Base-by-base conservation (phyloP, 805 yeast species). In the Spathaspora arborariae region DNA sequence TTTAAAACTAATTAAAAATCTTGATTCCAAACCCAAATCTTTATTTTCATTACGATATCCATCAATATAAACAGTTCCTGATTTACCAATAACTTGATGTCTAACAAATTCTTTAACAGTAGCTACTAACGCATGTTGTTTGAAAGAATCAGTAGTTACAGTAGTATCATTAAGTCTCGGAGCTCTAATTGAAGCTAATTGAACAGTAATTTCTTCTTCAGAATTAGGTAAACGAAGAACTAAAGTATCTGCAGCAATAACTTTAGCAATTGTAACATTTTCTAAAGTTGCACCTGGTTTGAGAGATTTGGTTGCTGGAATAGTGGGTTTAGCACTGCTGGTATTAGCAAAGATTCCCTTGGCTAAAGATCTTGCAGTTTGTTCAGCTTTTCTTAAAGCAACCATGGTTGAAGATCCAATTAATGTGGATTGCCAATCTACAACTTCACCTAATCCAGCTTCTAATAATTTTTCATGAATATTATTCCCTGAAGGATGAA, bases 51-150 rank as follows among this genome's bases (percentile, higher is more conserved):
- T 78, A 54, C 94, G 76, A 53, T 78, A 72, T 3, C 87, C 85
- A 47, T 85, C 89, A 7, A 87, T 73, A 19, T 67, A 68, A 33
- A 85, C 68, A 10, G 71, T 64, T n/a, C 84, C 88, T 41, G 74
- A 72, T 59, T 85, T 85, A 39, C 96, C 96, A 60, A 86, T 84
- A 35, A 76, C 70, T 51, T 76, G 76, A 46, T 79, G 76, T 58
- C 96, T 78, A 8, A 80, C 83, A 62, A 77, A 88, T 59, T 88
- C 96, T 51, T 78, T 78, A n/a, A 94, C 89, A 50, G 75, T 74
- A 16, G 79, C 74, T 18, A 78, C 82, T 59, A 80, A 78, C 0
- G 82, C 76, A 16, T 81, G 80, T 52, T 68, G 74, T 20, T 58
- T 54, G 41, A 56, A 60, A 2, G 56, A 36, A 48, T 65, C 62